A percentile compares a stretch with the other conserved stretches of the same genome.
Evolutionary conservation across 441 rosid genomes (phyloP).

Genomic region (Erodium chrysanthum): DNA sequence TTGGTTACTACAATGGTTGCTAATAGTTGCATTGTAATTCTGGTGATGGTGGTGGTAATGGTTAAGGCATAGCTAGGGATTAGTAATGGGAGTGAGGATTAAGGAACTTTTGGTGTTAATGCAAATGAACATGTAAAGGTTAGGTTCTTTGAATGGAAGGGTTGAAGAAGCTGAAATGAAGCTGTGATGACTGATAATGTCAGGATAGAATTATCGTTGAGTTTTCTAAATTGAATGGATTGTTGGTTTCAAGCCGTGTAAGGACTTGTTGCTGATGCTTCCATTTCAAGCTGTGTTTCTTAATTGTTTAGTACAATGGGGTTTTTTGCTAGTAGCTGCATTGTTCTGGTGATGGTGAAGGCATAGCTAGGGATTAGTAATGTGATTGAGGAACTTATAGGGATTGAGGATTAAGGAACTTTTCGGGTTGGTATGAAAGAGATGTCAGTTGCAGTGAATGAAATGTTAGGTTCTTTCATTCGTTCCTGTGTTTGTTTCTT

Average conservation of each 20-base stretch:
- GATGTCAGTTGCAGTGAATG: background rate
- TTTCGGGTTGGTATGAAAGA: background rate
- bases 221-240: background rate
- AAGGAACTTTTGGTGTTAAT: background rate
- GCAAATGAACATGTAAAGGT: too few species aligned
- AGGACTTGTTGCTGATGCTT: conserved; percentile 66
- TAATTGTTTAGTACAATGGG: background rate
- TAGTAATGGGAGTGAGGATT: conserved; percentile 2
- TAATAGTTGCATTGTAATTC: background rate
- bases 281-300: conserved; percentile 45
- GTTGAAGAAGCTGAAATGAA: too few species aligned
- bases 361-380: background rate
- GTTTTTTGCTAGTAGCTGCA: background rate
- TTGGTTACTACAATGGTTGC: background rate
- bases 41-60: background rate
- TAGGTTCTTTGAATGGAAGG: too few species aligned
- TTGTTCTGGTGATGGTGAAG: background rate
- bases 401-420: background rate
- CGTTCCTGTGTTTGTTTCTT: background rate
- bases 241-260: too few species aligned
- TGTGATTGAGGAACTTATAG: background rate
- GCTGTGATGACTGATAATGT: too few species aligned
- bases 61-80: background rate
- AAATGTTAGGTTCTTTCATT: background rate
- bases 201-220: background rate